Percentiles rank a stretch among this genome's conserved stretches.
These are phyloP conservation scores for Globisporangium heterothallicum DNA, from an alignment of 352 stramenopile genomes.

Conservation along the genomic window DNA sequence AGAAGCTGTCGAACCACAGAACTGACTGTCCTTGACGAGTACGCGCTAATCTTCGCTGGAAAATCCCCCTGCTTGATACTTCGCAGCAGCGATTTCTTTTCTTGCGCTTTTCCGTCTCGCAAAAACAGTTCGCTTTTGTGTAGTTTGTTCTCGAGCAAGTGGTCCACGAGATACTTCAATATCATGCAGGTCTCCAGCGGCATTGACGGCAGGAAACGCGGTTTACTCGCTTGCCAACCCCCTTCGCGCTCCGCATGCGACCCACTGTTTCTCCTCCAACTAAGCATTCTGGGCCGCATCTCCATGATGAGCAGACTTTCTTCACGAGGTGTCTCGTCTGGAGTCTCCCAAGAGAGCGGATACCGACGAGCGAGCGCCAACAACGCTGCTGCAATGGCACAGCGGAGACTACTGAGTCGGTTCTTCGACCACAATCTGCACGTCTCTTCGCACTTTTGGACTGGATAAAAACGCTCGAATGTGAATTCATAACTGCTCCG, in stretches of 20 bases:
- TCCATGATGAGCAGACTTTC: too few relatives aligned
- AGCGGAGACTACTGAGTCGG: too few relatives aligned
- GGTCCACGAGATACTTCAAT: conserved; percentile 24
- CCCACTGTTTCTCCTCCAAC: conserved; percentile 4
- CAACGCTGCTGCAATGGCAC: too few relatives aligned
- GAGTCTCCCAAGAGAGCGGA: too few relatives aligned
- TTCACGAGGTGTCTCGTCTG: too few relatives aligned
- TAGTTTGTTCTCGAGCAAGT: conserved; percentile 29
- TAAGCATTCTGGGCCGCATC: not conserved
- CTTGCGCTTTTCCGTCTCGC: conserved; percentile 14
- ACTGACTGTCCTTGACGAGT: conserved; percentile 25
- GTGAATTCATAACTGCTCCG: too few relatives aligned
- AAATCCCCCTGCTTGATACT: conserved; percentile 19
- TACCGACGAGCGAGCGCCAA: too few relatives aligned
- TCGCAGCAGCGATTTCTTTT: conserved; percentile 15
- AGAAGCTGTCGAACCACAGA: conserved; percentile 19
- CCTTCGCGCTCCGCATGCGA: not conserved
- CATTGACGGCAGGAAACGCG: conserved; percentile 13
- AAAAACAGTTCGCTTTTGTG: conserved; percentile 35
- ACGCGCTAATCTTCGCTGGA: conserved; percentile 18
- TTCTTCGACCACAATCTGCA: too few relatives aligned
- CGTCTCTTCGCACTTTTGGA: too few relatives aligned
- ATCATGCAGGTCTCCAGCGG: conserved; percentile 20
- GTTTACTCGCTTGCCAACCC: not conserved
- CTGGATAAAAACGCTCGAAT: too few relatives aligned